Conservation (phyloP, 2,329 filamentous ascomycete genomes). For the Sporothrix sp. region DNA sequence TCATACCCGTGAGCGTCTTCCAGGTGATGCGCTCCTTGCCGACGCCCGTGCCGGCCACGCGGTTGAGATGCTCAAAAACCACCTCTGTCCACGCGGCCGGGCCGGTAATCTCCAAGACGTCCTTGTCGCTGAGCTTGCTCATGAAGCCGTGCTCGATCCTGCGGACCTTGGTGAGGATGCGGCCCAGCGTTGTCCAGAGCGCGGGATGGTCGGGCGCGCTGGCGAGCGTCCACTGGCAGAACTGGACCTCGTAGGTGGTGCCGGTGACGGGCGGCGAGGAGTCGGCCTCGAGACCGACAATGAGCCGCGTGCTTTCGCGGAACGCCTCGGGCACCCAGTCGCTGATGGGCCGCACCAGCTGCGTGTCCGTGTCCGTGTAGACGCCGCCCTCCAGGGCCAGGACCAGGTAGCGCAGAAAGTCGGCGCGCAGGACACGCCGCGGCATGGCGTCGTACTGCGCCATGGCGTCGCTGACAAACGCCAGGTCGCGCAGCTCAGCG, state of each 20-base stretch:
- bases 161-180: conserved; percentile 17
- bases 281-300: conserved; percentile 28
- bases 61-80: conserved; percentile 22
- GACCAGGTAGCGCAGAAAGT: conserved; percentile 24
- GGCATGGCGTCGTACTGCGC: conserved; percentile 16
- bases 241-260: conserved; percentile 25
- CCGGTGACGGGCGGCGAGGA: conserved; percentile 18
- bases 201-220: conserved; percentile 25
- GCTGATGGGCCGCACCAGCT: conserved; percentile 36
- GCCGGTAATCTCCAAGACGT: conserved; percentile 24
- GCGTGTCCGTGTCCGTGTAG: conserved; percentile 53
- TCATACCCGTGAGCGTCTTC: conserved; percentile 15
- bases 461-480: conserved; percentile 12
- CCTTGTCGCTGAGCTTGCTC: conserved; percentile 16
- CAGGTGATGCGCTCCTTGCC: conserved; percentile 14
- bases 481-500: not conserved
- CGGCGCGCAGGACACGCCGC: conserved; percentile 17
- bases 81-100: conserved; percentile 26
- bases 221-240: conserved; percentile 29
- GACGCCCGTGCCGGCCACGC: conserved; percentile 14
- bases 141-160: conserved; percentile 5
- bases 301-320: conserved; percentile 18
- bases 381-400: conserved; percentile 29
- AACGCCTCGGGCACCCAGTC: conserved; percentile 21
- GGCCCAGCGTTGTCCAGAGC: conserved; percentile 23